phyloP scores from a whole-genome alignment of 768 basidiomycete genomes.

The Suillus sp. region DNA sequence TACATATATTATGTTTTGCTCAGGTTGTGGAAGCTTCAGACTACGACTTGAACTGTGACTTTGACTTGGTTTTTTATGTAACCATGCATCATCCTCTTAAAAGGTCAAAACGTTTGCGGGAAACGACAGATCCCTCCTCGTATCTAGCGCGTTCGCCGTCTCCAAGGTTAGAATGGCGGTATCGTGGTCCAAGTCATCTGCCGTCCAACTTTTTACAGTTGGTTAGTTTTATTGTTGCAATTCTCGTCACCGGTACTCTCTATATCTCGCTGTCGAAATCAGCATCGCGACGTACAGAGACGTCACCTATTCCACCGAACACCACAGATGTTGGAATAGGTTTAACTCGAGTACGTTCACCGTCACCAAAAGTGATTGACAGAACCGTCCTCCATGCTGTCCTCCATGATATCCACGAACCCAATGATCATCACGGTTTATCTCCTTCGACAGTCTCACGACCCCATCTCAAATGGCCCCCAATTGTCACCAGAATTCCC shows the following conservation, averaged over 20 bases:
- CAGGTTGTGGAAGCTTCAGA: background rate
- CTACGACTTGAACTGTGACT: background rate
- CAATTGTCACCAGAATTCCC: constrained; percentile 38
- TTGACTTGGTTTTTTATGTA: background rate
- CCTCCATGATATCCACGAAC: background rate
- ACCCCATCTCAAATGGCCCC: constrained; percentile 31
- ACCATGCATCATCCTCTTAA: constrained; percentile 12
- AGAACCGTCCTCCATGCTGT: background rate
- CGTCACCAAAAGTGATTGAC: background rate
- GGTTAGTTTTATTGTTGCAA: constrained; percentile 15
- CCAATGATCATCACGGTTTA: background rate
- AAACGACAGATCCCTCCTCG: constrained; percentile 8
- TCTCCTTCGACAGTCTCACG: background rate
- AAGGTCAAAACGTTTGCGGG: constrained; percentile 18
- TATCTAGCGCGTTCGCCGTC: background rate
- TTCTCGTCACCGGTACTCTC: constrained; percentile 25
- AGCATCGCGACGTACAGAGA: constrained; percentile 12
- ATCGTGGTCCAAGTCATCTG: background rate
- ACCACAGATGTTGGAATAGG: background rate
- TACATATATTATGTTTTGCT: background rate
- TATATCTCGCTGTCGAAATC: constrained; percentile 25
- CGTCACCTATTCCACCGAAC: background rate
- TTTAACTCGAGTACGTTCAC: background rate
- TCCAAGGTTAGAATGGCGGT: background rate
- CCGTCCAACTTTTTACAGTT: constrained; percentile 10